Evolutionary conservation across 305 asterid species (phyloP), one percentile per base, ranked within the genome.

Genomic region (Striga hermonthica): DNA sequence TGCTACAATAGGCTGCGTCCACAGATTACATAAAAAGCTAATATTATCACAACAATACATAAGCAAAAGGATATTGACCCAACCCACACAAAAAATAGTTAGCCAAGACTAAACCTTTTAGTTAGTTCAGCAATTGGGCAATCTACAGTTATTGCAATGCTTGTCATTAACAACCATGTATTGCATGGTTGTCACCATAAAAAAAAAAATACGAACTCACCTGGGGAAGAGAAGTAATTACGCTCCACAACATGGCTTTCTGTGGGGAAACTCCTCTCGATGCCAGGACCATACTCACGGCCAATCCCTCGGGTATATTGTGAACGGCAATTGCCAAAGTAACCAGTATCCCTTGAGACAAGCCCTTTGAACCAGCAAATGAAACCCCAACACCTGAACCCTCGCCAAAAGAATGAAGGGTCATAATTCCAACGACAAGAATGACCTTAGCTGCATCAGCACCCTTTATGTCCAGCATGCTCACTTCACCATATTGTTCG

Each of bases 341-440:
- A 48, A 92, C 88, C 81, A 92, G 75, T 61, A 92, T 61, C 57
- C 98, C 98, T 72, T 92, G 96, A 6, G 97, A 83, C 74, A 92
- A 75, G 45, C 98, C 98, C 78, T 88, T 90, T 52, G 98, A 90
- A 60, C 98, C 96, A 63, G 98, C 98, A 78, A 89, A 92, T 45
- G 98, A 92, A 72, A 92, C 98, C 69, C 98, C 98, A 58, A 92
- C 98, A 31, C 98, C 98, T 63, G 98, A 87, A 48, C 98, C 98
- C 82, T 92, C 98, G 37, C 98, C 98, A 67, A 92, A 87, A 70
- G 98, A 92, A 85, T 92, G 98, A 70, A 92, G 97, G 35, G 97
- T 92, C 97, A 92, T 92, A 66, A 92, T 92, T 37, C 98, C 98
- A 69, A 92, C 95, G 31, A 92, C 95, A 70, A 92, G 96, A 75